Conservation (phyloP, 768 basidiomycete genomes). For the Calocybe gangraenosa region DNA sequence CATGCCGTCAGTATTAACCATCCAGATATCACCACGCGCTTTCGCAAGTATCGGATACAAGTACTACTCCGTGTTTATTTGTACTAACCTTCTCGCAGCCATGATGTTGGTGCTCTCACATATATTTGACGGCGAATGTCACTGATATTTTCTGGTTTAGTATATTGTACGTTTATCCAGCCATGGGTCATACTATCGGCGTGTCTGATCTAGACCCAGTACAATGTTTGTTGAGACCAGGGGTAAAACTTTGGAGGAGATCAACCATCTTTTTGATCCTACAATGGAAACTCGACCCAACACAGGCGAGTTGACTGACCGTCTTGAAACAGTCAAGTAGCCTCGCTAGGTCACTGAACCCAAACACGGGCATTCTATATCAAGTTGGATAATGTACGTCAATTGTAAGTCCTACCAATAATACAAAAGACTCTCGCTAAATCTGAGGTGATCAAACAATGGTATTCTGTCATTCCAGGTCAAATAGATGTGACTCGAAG, state of each 20-base stretch:
- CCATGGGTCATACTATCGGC: too few relatives aligned
- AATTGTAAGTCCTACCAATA: too few relatives aligned
- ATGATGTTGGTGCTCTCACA: conserved; percentile 2
- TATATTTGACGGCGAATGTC: not conserved
- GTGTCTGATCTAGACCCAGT: not conserved
- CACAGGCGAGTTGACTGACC: too few relatives aligned
- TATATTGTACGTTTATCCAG: not conserved
- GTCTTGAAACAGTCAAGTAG: too few relatives aligned
- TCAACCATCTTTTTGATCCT: conserved; percentile 32
- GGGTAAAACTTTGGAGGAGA: conserved; percentile 3
- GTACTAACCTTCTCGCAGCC: conserved; percentile 5
- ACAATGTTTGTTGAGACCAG: conserved; percentile 1
- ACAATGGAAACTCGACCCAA: too few relatives aligned
- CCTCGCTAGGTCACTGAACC: too few relatives aligned
- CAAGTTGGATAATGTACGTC: too few relatives aligned
- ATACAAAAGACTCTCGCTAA: too few relatives aligned
- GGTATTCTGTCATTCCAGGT: too few relatives aligned
- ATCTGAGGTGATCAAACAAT: too few relatives aligned
- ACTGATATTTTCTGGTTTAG: not conserved
- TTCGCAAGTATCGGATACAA: conserved; percentile 9
- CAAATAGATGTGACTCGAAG: too few relatives aligned
- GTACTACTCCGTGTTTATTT: conserved; percentile 10
- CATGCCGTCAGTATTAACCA: conserved; percentile 1
- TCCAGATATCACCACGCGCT: conserved; percentile 7
- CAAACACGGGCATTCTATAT: too few relatives aligned